Percentiles rank a stretch among this genome's conserved stretches.
Evolutionary conservation across 1,284 basidiomycete species (phyloP).

Genomic region (Pseudozyma hubeiensis): DNA sequence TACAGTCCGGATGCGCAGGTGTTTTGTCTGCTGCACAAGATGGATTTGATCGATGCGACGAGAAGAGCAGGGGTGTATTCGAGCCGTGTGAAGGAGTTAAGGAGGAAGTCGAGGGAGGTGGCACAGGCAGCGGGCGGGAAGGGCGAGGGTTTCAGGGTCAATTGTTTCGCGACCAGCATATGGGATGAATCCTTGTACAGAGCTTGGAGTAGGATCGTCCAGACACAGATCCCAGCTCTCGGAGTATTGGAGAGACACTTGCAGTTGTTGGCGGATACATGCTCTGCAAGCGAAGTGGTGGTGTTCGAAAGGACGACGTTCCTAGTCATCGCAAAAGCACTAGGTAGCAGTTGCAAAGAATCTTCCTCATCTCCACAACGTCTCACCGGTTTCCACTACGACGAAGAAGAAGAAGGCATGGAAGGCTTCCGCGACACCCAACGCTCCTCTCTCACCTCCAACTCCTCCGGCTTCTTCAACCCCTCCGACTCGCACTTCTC

Average conservation of each 20-base stretch:
- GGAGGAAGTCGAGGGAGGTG: slow-evolving; percentile 55
- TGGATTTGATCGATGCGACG: slow-evolving; percentile 79
- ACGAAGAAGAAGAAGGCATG: slow-evolving; percentile 37
- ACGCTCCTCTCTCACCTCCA: slow-evolving; percentile 4
- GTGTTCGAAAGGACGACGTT: slow-evolving; percentile 97
- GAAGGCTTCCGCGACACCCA: slow-evolving; percentile 47
- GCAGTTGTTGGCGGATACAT: slow-evolving; percentile 83
- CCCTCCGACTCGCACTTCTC: slow-evolving; percentile 6
- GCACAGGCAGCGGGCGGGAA: slow-evolving; percentile 27
- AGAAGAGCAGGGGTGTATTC: slow-evolving; percentile 75
- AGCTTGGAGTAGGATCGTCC: slow-evolving; percentile 98
- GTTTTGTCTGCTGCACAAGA: slow-evolving; percentile 95
- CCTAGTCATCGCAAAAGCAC: slow-evolving; percentile 79
- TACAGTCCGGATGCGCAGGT: slow-evolving; percentile 77
- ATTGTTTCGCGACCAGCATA: slow-evolving; percentile 89
- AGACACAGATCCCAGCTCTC: slow-evolving; percentile 94
- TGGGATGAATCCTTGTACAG: slow-evolving; percentile 97
- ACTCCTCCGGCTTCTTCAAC: slow-evolving; percentile 37
- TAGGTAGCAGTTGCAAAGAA: slow-evolving; percentile 1
- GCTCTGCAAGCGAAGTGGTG: slow-evolving; percentile 90
- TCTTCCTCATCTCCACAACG: slow-evolving; percentile 1
- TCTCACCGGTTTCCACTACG: slow-evolving; percentile 10
- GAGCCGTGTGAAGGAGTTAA: slow-evolving; percentile 69
- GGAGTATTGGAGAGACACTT: slow-evolving; percentile 87
- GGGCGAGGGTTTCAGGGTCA: slow-evolving; percentile 68